Base-by-base conservation (phyloP, 306 rosid genomes). In the Cajanus cajan region DNA sequence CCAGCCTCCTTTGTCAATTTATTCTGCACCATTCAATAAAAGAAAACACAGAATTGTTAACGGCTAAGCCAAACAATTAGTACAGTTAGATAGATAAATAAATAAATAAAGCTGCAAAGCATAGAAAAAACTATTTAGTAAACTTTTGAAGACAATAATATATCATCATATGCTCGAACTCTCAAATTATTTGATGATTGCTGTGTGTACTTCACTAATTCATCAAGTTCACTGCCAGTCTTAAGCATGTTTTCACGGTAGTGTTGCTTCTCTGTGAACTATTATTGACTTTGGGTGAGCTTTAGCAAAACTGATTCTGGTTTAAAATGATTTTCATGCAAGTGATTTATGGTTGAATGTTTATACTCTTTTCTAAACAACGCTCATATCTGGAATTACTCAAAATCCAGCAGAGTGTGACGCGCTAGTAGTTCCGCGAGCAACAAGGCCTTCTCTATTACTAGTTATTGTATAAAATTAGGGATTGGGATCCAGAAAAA, bases 1-100 rank as follows among this genome's bases (percentile, higher is more conserved):
- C 83, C 84, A 36, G 79, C 51, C 82, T 90, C 98, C 86, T 83
- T 93, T 52, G 33, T 52, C 82, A 58, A 37, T 68, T 83, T 95
- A 73, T 72, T 91, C 99, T 95, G 93, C 68, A 87, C 13, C 47
- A 77, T n/a, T 52, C 68, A 52, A 47, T 24, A 44, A 71, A 50
- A 74, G 34, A 65, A 22, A 55, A 48, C 21, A 13, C 68, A 58
- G 12, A 39, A 65, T 33, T 65, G 48, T 69, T 69, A 50, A 11
- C 47, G 4, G 33, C 55, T 14, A 54, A 47, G 57, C 52, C 34
- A 83, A 74, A 58, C 37, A 25, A 37, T 66, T 52, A 21, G 34
- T 28, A 28, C 4, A n/a, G 21, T 0, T 51, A 43, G 12, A 44
- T 9, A 18, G 19, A 8, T 11, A 39, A 19, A 36, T 33, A 63